Evolutionary conservation across 2,329 filamentous ascomycete genomes (phyloP).

Genomic region (Fusarium coicis): DNA sequence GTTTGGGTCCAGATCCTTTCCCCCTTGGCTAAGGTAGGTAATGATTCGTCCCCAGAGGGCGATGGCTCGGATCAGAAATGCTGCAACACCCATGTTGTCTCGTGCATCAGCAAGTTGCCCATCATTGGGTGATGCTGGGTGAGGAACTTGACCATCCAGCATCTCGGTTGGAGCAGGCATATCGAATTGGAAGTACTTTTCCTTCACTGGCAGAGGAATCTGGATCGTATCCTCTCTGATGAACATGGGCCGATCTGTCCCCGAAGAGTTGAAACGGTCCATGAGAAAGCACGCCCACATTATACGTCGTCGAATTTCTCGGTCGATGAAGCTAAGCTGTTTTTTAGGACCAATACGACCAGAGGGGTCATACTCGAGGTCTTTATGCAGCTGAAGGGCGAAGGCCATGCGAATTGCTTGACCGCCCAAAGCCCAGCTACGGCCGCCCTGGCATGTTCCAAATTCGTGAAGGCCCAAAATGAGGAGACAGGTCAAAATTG

Average conservation of each 20-base stretch:
- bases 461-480: constrained; percentile 94
- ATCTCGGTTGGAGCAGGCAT: constrained; percentile 89
- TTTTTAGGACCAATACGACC: constrained; percentile 69
- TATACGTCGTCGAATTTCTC: constrained; percentile 89
- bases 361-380: constrained; percentile 83
- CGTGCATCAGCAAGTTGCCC: constrained; percentile 73
- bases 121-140: constrained; percentile 70
- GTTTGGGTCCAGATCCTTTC: constrained; percentile 79
- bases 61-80: constrained; percentile 87
- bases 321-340: constrained; percentile 87
- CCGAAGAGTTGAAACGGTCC: constrained; percentile 97
- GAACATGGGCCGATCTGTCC: constrained; percentile 91
- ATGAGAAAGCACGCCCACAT: constrained; percentile 99
- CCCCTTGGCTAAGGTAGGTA: constrained; percentile 89
- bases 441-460: constrained; percentile 93
- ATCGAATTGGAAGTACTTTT: constrained; percentile 89
- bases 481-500: constrained; percentile 89
- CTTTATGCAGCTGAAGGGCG: constrained; percentile 91
- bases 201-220: constrained; percentile 90
- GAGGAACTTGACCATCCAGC: constrained; percentile 75
- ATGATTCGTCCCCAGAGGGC: constrained; percentile 91
- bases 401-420: constrained; percentile 98
- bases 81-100: constrained; percentile 93
- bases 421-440: constrained; percentile 95
- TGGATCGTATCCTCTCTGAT: constrained; percentile 89